Evolutionary conservation across 2,329 filamentous ascomycete species (phyloP).

Genomic region (Trichoderma atroviride): DNA sequence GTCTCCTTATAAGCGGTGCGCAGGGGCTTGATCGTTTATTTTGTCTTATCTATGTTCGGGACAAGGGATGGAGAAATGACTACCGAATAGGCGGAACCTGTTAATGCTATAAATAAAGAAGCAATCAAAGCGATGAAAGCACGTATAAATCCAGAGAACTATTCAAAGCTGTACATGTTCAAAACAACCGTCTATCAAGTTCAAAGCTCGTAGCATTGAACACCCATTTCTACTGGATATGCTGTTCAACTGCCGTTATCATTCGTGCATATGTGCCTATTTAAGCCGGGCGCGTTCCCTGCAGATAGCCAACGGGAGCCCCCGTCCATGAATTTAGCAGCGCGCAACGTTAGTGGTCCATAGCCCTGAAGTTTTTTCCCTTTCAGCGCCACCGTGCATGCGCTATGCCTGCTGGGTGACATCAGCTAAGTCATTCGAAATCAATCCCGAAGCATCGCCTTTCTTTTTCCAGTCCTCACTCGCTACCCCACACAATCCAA

Average conservation of each 20-base stretch:
- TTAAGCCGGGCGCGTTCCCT: background rate
- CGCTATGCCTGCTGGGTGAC: slow-evolving; percentile 18
- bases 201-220: background rate
- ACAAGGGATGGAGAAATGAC: background rate
- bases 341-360: background rate
- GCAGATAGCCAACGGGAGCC: background rate
- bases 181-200: background rate
- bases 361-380: background rate
- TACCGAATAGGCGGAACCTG: background rate
- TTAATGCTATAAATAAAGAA: background rate
- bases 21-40: background rate
- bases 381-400: slow-evolving; percentile 4
- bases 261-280: background rate
- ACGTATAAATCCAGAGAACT: too few species aligned
- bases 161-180: background rate
- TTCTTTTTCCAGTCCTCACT: background rate
- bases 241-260: background rate
- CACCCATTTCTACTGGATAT: background rate
- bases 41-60: background rate
- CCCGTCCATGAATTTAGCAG: background rate
- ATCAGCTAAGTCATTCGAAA: slow-evolving; percentile 13
- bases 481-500: slow-evolving; percentile 22
- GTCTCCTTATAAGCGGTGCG: too few species aligned
- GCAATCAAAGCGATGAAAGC: background rate
- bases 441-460: slow-evolving; percentile 22